A percentile compares a stretch with the other conserved stretches of the same genome.
Conservation (phyloP, 805 yeast genomes). For the Starmerella gropengiesseri region DNA sequence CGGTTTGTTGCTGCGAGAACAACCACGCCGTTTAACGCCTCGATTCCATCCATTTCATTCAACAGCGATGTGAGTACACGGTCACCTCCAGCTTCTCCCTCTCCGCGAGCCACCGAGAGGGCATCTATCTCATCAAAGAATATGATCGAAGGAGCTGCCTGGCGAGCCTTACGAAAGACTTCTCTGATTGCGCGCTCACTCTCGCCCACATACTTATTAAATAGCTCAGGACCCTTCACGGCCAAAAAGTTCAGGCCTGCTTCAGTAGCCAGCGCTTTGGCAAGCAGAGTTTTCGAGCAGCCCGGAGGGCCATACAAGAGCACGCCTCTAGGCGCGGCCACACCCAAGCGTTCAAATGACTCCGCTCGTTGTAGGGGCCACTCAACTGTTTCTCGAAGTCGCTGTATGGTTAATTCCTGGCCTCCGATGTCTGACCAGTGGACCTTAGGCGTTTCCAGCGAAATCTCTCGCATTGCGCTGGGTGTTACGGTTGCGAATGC, state of each 20-base stretch:
- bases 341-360: conserved; percentile 65
- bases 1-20: conserved; percentile 94
- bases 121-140: conserved; percentile 98
- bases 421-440: conserved; percentile 95
- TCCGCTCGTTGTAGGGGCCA: conserved; percentile 77
- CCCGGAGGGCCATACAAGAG: conserved; percentile 97
- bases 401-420: conserved; percentile 68
- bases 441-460: conserved; percentile 87
- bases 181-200: conserved; percentile 89
- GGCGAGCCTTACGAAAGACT: conserved; percentile 83
- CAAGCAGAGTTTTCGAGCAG: conserved; percentile 88
- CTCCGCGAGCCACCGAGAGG: conserved; percentile 59
- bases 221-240: conserved; percentile 92
- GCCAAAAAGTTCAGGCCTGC: conserved; percentile 89
- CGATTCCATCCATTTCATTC: conserved; percentile 96
- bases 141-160: conserved; percentile 87
- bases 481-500: conserved; percentile 80
- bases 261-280: conserved; percentile 91
- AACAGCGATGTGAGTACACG: conserved; percentile 82
- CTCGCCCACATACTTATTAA: conserved; percentile 93
- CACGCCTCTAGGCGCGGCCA: conserved; percentile 86
- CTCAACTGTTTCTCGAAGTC: conserved; percentile 81
- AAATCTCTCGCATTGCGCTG: conserved; percentile 93
- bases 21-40: conserved; percentile 83
- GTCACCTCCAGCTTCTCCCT: conserved; percentile 51